Evolutionary conservation across 2,329 filamentous ascomycete genomes (phyloP).

Genomic region (Aspergillus fumigatiaffinis): DNA sequence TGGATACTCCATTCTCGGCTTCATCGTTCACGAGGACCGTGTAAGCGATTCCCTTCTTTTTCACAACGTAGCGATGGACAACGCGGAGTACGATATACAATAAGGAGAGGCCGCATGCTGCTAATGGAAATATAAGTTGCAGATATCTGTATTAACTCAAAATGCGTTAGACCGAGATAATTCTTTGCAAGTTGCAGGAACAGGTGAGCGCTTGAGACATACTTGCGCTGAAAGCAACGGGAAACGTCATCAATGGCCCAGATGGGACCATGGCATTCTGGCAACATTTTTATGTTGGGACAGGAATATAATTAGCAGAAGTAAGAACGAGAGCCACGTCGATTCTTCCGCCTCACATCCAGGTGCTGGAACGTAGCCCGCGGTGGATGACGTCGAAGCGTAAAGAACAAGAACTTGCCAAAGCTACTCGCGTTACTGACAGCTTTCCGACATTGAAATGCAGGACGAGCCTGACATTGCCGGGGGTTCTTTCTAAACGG

Average conservation of each 20-base stretch:
- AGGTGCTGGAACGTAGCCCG: conserved; percentile 1
- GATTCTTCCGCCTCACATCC: conserved; percentile 7
- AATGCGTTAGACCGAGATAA: background rate
- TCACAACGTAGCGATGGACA: conserved; percentile 50
- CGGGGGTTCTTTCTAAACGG: background rate
- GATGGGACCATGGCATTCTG: conserved; percentile 53
- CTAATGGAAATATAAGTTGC: conserved; percentile 72
- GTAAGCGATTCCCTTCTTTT: conserved; percentile 57
- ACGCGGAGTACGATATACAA: conserved; percentile 60
- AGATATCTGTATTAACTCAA: conserved; percentile 58
- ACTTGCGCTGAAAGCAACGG: conserved; percentile 57
- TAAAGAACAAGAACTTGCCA: background rate
- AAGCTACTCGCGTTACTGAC: conserved; percentile 12
- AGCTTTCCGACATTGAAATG: conserved; percentile 15
- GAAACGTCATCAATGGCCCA: conserved; percentile 63
- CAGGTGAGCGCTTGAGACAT: conserved; percentile 21
- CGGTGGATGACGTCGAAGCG: background rate
- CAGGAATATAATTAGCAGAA: background rate
- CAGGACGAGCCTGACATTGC: conserved; percentile 26
- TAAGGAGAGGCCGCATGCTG: conserved; percentile 67
- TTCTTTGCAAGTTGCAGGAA: background rate
- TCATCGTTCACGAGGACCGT: conserved; percentile 36
- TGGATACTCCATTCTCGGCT: conserved; percentile 48
- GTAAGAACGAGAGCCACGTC: conserved; percentile 2
- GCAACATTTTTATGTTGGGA: conserved; percentile 45